Percentiles rank a stretch among this genome's conserved stretches.
Conservation (phyloP, 306 rosid species). For the Castanospermum australe region DNA sequence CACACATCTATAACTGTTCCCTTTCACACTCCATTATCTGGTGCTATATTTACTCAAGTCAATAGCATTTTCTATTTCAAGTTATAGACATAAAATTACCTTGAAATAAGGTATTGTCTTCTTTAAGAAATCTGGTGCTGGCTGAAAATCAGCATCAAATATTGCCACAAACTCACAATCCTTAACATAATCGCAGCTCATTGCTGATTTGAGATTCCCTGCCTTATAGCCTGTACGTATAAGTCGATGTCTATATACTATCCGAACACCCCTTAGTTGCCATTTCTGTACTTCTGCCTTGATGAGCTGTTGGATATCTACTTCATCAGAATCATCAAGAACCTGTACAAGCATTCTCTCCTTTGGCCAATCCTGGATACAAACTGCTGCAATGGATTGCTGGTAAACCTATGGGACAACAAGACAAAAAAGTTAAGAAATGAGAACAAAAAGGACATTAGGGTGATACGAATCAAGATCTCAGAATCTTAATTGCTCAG, state of each 20-base stretch:
- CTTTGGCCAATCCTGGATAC: slow-evolving; percentile 94
- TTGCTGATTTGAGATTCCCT: slow-evolving; percentile 98
- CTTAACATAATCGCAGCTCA: slow-evolving; percentile 93
- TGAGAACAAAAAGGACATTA: neutral
- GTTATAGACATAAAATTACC: slow-evolving; percentile 47
- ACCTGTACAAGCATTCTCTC: slow-evolving; percentile 94
- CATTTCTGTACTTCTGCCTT: slow-evolving; percentile 97
- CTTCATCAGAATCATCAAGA: slow-evolving; percentile 95
- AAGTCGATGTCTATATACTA: slow-evolving; percentile 87
- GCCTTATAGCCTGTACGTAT: slow-evolving; percentile 96
- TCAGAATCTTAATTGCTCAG: neutral
- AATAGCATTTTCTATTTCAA: neutral
- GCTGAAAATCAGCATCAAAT: slow-evolving; percentile 98
- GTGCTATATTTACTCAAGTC: neutral
- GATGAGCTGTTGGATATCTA: slow-evolving; percentile 78
- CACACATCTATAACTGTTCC: neutral
- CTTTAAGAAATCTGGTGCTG: slow-evolving; percentile 92
- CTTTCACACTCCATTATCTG: slow-evolving; percentile 12
- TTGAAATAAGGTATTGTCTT: slow-evolving; percentile 91
- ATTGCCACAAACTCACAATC: slow-evolving; percentile 95
- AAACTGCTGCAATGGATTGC: slow-evolving; percentile 92
- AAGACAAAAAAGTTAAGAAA: slow-evolving; percentile 24
- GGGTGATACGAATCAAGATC: neutral
- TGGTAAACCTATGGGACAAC: slow-evolving; percentile 77
- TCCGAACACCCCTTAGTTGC: slow-evolving; percentile 88